Base-by-base conservation (phyloP, 2,329 filamentous ascomycete species). In the Aspergillus unguis region DNA sequence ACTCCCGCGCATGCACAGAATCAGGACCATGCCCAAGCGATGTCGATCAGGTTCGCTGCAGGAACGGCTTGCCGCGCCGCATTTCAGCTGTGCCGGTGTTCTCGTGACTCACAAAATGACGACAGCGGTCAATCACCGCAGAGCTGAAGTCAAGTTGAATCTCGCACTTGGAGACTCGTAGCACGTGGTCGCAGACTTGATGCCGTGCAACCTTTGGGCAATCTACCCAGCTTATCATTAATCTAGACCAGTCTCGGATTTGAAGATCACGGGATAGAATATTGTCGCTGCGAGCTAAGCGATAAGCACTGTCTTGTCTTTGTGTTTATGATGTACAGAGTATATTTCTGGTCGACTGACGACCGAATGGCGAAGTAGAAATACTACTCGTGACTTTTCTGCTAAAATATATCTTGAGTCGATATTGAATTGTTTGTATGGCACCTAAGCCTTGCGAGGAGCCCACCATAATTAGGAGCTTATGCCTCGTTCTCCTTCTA, bases 41-140 rank as follows among this genome's bases (percentile, higher is more conserved):
- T 17, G 55, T 50, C 51, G 57, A 51, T 59, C 51, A n/a, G 50
- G 47, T 58, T 54, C 49, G 56, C 62, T 67, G 66, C 66, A 69
- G 65, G 65, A 67, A 68, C 66, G 51, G 51, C 56, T 51, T 55
- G 53, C 52, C 57, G 64, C 62, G 63, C 65, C 65, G 59, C 60
- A 56, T 54, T 51, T 65, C 66, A 53, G 51, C 51, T 50, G 51
- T 64, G 27, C 61, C 58, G 62, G 57, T 53, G 51, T 45, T 43
- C 49, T 41, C 46, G 46, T 53, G 51, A 53, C 51, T 53, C 46
- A 43, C 46, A 10, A 26, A 25, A 42, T 48, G 45, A 33, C 37
- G 46, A 42, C 17, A 33, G 29, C 26, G 26, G 10, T 41, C n/a
- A 37, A 6, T 29, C 5, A 25, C 9, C 8, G 38, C 41, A 23